Base-by-base conservation (phyloP, 2,329 filamentous ascomycete species). In the Penicillium sp. region DNA sequence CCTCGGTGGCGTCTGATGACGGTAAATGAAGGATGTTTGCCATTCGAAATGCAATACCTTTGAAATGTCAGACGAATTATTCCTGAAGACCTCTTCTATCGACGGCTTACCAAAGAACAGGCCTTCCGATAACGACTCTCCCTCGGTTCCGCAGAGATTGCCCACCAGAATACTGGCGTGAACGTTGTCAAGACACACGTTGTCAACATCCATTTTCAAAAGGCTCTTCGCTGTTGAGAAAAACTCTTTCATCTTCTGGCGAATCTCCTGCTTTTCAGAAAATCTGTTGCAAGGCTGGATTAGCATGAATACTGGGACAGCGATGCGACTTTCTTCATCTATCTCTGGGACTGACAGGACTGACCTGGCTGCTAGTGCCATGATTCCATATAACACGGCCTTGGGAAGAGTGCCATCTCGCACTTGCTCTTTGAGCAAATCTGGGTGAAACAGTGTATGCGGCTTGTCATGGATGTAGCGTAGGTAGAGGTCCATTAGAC, bases 11-110 rank as follows among this genome's bases (percentile, higher is more conserved):
- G 13, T 50, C 27, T n/a, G 51, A 35, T 6, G 47, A 13, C 27
- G 59, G 51, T 6, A 56, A 39, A 14, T 56, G 53, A 3, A 53
- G 24, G 6, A 59, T 55, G 16, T 59, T 43, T 52, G 53, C 49
- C 57, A 59, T 59, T 18, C 49, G 31, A 7, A 56, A 59, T 6
- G 57, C 57, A 24, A 56, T 22, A 2, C 57, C 57, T 59, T 7
- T 7, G 3, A 18, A 9, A 7, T 0, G 16, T 39, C 16, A 39
- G 37, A 39, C 14, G n/a, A 2, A 18, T 39, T 2, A 9, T n/a
- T 39, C 7, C 16, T 0, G 7, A 39, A 2, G 5, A 18, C 9
- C 16, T n/a, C 37, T 9, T n/a, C n/a, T 39, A 16, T 3, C 16
- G 7, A 39, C 3, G 18, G 6, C 18, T 22, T 41, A 22, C 40